Evolutionary conservation across 2,329 filamentous ascomycete species (phyloP), one percentile per base, ranked within the genome.

Genomic region (Incumbomyces lentus): DNA sequence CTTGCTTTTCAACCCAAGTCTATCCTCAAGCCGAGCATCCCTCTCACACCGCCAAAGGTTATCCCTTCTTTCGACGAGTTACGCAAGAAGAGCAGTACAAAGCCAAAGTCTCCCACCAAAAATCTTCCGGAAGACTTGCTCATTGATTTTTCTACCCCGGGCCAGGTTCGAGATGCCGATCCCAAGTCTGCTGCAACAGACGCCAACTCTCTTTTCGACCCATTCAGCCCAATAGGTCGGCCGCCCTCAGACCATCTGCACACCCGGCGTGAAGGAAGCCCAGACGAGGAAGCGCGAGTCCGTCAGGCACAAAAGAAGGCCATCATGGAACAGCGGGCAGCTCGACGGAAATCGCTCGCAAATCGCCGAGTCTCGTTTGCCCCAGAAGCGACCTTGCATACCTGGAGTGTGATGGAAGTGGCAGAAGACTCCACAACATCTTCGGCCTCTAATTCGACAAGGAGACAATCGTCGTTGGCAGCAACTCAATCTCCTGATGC

Each of bases 351-450:
- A 63, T 95, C 89, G 14, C 75, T 95, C 48, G 88, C 90, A 40
- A 94, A 92, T 62, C 81, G 92, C 59, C 81, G 92, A 60, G 92
- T 98, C 30, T 96, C 90, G 0, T 98, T 98, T 65, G 92, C 92
- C 3, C 92, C 92, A 1, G 92, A 98, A 67, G 92, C 92, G 11
- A 98, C 92, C 2, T 74, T 98, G 31, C 92, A 98, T 62, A 98
- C 92, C 0, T 96, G 94, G 75, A 89, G 96, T 60, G 89, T 92
- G 47, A 79, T 95, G 37, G 90, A 96, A 60, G 84, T 89, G 52
- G 76, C 81, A 61, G 87, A 89, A 59, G 89, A 95, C 61, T 86
- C 86, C 16, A 93, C 88, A 1, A 84, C 82, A 12, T 81, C 79
- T 10, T 82, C 80, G 6, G 74, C 76, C 6, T 84, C 84, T 0